These are phyloP conservation scores for Aschersonia sp. DNA, from an alignment of 2,329 filamentous ascomycete species.

Conservation along the genomic window DNA sequence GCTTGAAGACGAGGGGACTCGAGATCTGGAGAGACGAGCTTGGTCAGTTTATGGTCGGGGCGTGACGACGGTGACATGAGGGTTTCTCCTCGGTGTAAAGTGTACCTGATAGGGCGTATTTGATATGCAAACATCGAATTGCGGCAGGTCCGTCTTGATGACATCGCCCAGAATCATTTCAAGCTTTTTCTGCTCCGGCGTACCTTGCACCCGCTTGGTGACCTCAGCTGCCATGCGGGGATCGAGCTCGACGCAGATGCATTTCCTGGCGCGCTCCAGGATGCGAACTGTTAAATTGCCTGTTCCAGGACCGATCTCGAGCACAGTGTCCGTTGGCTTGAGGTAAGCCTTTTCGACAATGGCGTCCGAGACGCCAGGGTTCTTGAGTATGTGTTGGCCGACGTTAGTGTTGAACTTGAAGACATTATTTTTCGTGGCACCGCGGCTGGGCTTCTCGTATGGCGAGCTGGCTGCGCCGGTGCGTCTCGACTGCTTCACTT, in stretches of 20 bases:
- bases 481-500: slow-evolving; percentile 37
- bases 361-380: slow-evolving; percentile 68
- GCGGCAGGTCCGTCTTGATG: slow-evolving; percentile 67
- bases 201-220: slow-evolving; percentile 86
- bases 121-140: slow-evolving; percentile 73
- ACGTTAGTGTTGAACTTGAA: slow-evolving; percentile 95
- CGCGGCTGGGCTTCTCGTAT: slow-evolving; percentile 24
- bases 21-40: slow-evolving; percentile 47
- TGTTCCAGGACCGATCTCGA: slow-evolving; percentile 85
- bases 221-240: slow-evolving; percentile 94
- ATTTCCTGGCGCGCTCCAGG: slow-evolving; percentile 69
- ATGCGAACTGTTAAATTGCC: slow-evolving; percentile 85
- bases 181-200: slow-evolving; percentile 66
- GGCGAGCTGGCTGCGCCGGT: slow-evolving; percentile 26
- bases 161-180: slow-evolving; percentile 78
- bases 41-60: not conserved
- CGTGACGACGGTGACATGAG: not conserved
- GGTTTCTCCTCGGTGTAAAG: not conserved
- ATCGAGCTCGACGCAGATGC: slow-evolving; percentile 81
- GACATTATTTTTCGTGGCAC: slow-evolving; percentile 53
- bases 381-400: slow-evolving; percentile 83
- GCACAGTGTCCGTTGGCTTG: slow-evolving; percentile 79
- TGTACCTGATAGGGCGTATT: slow-evolving; percentile 48
- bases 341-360: slow-evolving; percentile 64
- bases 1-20: slow-evolving; percentile 79